Evolutionary conservation across 208 protist species (phyloP).

Genomic region (Trypanosoma melophagium): DNA sequence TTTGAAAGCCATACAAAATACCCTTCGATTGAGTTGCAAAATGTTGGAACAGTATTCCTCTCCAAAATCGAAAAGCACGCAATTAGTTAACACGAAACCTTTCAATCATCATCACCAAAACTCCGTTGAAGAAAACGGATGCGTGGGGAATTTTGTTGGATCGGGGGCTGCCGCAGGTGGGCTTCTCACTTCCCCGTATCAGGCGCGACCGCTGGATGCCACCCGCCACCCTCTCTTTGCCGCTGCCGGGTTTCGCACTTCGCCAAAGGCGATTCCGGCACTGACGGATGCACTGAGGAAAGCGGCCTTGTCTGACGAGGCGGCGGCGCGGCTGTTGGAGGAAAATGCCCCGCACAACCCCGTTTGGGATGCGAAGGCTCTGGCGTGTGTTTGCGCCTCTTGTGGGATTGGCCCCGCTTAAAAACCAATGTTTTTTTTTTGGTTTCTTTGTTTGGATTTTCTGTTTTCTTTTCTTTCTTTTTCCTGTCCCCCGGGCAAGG

Average conservation of each 20-base stretch:
- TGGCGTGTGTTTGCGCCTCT: conserved; percentile 58
- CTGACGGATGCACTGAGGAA: conserved; percentile 49
- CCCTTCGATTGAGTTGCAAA: conserved; percentile 28
- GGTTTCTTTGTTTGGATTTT: not conserved
- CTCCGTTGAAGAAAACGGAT: too few relatives aligned
- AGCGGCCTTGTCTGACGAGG: conserved; percentile 32
- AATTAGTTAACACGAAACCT: too few relatives aligned
- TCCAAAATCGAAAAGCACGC: not conserved
- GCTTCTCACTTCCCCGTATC: conserved; percentile 39
- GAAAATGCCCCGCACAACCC: conserved; percentile 50
- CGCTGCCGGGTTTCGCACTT: conserved; percentile 46
- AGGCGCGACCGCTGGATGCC: conserved; percentile 54
- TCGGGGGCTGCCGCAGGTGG: too few relatives aligned
- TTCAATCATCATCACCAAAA: not conserved
- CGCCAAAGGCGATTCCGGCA: conserved; percentile 30
- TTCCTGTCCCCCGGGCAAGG: too few relatives aligned
- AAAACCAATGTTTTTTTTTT: not conserved
- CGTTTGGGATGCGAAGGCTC: conserved; percentile 80
- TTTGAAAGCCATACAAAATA: conserved; percentile 44
- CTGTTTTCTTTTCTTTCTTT: not conserved
- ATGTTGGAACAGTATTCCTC: not conserved
- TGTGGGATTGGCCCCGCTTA: conserved; percentile 34
- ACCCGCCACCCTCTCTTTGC: conserved; percentile 65
- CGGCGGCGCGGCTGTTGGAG: conserved; percentile 35
- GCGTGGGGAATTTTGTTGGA: not conserved